A percentile compares a stretch with the other conserved stretches of the same genome.
These are phyloP conservation scores for Phytophthora niederhauseri DNA, from an alignment of 352 stramenopile genomes.

Conservation along the genomic window DNA sequence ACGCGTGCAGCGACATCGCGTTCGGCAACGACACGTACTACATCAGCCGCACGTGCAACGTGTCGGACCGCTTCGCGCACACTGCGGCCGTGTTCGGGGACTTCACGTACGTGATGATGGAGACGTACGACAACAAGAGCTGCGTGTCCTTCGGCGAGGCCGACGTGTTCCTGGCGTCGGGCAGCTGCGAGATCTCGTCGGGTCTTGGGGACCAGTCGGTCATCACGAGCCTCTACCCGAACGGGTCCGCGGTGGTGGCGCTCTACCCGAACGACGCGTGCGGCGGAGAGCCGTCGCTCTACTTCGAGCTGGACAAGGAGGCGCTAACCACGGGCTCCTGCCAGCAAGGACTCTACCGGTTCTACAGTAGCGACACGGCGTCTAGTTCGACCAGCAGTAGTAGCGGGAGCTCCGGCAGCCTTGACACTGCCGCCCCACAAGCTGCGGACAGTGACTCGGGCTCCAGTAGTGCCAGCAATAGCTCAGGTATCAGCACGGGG, in stretches of 20 bases:
- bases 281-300: slow-evolving; percentile 15
- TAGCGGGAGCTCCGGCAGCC: not conserved
- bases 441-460: not conserved
- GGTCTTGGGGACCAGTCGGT: slow-evolving; percentile 14
- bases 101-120: slow-evolving; percentile 27
- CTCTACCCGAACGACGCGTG: slow-evolving; percentile 25
- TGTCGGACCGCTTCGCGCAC: slow-evolving; percentile 21
- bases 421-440: not conserved
- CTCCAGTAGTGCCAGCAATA: not conserved
- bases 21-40: slow-evolving; percentile 27
- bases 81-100: slow-evolving; percentile 17
- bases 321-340: slow-evolving; percentile 9
- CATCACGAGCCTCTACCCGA: slow-evolving; percentile 22
- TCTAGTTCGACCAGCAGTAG: not conserved
- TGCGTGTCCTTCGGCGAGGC: slow-evolving; percentile 19
- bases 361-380: slow-evolving; percentile 18
- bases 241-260: slow-evolving; percentile 21
- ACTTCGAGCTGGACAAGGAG: slow-evolving; percentile 23
- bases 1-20: slow-evolving; percentile 9
- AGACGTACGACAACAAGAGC: slow-evolving; percentile 23
- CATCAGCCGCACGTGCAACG: slow-evolving; percentile 16
- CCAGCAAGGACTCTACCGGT: slow-evolving; percentile 23
- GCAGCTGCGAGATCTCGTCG: slow-evolving; percentile 29
- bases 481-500: slow-evolving; percentile 7
- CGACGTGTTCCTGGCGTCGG: slow-evolving; percentile 14